These are phyloP conservation scores for Pleurotus djamor DNA, from an alignment of 768 basidiomycete genomes.

Conservation along the genomic window DNA sequence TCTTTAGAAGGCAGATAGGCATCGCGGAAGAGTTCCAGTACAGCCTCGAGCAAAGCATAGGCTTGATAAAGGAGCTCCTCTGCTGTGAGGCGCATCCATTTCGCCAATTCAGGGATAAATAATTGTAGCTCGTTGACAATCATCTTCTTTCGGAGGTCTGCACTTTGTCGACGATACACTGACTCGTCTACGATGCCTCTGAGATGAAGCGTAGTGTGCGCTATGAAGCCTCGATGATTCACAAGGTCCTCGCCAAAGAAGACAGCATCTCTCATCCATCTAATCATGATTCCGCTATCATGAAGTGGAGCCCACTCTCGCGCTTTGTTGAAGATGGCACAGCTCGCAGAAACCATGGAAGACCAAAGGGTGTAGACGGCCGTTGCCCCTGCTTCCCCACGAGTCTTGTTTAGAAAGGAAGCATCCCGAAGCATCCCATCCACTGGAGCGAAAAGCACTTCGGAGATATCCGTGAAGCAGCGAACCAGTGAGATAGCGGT, in stretches of 20 bases:
- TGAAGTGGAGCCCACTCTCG: constrained; percentile 81
- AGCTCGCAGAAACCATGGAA: constrained; percentile 75
- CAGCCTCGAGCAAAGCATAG: constrained; percentile 75
- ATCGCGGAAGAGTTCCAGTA: constrained; percentile 76
- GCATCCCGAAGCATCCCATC: constrained; percentile 67
- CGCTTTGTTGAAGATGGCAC: constrained; percentile 83
- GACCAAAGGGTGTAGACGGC: constrained; percentile 76
- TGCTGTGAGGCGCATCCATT: constrained; percentile 93
- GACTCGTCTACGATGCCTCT: constrained; percentile 21
- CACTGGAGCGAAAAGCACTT: constrained; percentile 74
- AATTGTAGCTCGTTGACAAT: constrained; percentile 65
- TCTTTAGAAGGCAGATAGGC: constrained; percentile 51
- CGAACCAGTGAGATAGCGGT: constrained; percentile 89
- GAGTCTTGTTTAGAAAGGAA: constrained; percentile 45
- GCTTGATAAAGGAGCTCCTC: constrained; percentile 89
- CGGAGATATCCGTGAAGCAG: constrained; percentile 90
- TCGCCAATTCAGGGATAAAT: constrained; percentile 74
- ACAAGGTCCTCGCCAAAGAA: constrained; percentile 60
- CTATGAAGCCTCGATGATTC: constrained; percentile 64
- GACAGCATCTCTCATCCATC: constrained; percentile 98
- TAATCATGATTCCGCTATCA: constrained; percentile 81
- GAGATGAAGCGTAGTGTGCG: constrained; percentile 45
- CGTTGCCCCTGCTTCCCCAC: constrained; percentile 41
- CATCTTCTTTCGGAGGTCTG: constrained; percentile 70
- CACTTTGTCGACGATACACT: constrained; percentile 43